Evolutionary conservation across 2,329 filamentous ascomycete genomes (phyloP).

Genomic region (Diaporthe sp.): DNA sequence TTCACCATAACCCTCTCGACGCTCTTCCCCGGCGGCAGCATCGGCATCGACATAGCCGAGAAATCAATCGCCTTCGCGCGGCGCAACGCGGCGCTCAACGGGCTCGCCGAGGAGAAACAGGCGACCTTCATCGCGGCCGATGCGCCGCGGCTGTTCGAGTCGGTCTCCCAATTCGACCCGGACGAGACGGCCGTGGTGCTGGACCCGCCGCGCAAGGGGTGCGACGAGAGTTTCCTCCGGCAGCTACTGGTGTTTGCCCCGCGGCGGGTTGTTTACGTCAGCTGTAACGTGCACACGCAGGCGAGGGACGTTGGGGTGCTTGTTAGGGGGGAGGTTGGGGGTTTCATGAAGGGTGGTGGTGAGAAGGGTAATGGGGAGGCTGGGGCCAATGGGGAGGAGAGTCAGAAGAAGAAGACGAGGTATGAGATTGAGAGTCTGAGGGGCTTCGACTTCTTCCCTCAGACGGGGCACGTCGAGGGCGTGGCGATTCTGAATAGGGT

Average conservation of each 20-base stretch:
- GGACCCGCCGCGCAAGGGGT: conserved; percentile 96
- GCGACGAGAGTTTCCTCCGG: conserved; percentile 84
- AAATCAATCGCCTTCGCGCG: conserved; percentile 84
- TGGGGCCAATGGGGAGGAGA: conserved; percentile 44
- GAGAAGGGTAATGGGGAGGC: conserved; percentile 47
- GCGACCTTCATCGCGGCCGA: conserved; percentile 92
- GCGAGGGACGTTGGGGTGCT: conserved; percentile 91
- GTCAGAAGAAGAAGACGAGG: conserved; percentile 53
- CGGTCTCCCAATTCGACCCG: conserved; percentile 75
- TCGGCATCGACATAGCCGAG: conserved; percentile 90
- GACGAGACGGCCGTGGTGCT: conserved; percentile 93
- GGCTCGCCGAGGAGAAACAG: conserved; percentile 69
- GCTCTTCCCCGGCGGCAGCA: conserved; percentile 83
- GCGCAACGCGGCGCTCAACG: conserved; percentile 83
- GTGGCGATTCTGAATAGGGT: conserved; percentile 74
- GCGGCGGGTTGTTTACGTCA: conserved; percentile 88
- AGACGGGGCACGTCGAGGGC: conserved; percentile 79
- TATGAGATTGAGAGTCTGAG: conserved; percentile 92
- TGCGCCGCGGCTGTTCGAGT: conserved; percentile 84
- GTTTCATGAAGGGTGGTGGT: conserved; percentile 33
- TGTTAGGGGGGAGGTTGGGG: conserved; percentile 73
- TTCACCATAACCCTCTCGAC: conserved; percentile 95
- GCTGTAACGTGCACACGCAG: conserved; percentile 98
- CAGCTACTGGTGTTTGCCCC: conserved; percentile 87
- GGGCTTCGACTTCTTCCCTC: conserved; percentile 98